phyloP scores from a whole-genome alignment of 345 rosid species.

The Corymbia maculata region DNA sequence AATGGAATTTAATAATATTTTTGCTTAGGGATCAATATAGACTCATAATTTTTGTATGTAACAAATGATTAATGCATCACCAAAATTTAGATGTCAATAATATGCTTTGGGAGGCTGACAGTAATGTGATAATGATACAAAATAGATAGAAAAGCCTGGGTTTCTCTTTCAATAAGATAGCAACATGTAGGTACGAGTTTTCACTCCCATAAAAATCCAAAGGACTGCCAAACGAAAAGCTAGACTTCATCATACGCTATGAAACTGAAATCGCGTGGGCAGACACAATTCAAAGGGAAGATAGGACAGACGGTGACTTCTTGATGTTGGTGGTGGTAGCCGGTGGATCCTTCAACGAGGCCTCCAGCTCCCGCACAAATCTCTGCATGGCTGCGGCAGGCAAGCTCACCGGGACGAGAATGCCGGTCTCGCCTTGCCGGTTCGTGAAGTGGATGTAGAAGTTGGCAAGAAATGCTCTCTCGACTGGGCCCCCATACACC shows the following conservation, averaged over 20 bases:
- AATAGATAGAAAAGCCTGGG: no score
- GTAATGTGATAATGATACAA: no score
- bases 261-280: neutral
- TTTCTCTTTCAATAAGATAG: neutral
- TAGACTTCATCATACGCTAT: no score
- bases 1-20: no score
- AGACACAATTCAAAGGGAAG: slow-evolving; percentile 2
- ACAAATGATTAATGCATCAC: neutral
- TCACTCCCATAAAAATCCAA: neutral
- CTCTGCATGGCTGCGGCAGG: slow-evolving; percentile 31
- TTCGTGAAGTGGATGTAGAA: slow-evolving; percentile 11
- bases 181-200: no score
- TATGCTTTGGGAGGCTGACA: neutral
- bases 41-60: no score
- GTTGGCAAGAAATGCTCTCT: slow-evolving; percentile 21
- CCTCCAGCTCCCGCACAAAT: slow-evolving; percentile 21
- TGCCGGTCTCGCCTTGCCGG: slow-evolving; percentile 26
- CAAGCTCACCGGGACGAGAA: slow-evolving; percentile 28
- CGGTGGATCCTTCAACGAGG: slow-evolving; percentile 4
- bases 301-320: neutral
- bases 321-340: neutral
- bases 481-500: slow-evolving; percentile 28
- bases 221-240: neutral
- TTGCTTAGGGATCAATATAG: neutral
- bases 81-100: neutral